Evolutionary conservation across 192 early-diverging fungal species (phyloP).

Genomic region (Globomyces pollinis-pini): DNA sequence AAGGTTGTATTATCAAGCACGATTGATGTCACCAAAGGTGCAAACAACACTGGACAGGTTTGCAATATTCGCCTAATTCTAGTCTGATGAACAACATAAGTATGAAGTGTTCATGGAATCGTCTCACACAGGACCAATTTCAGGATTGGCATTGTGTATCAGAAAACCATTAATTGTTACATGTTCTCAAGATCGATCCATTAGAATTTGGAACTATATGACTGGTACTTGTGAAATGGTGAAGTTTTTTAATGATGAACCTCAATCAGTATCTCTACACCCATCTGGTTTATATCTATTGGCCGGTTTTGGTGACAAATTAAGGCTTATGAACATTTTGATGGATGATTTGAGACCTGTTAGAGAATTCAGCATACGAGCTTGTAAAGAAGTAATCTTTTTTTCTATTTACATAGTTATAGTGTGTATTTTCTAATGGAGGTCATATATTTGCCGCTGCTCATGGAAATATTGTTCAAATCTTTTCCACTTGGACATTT

Average conservation of each 20-base stretch:
- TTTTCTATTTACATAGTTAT: background rate
- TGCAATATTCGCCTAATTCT: background rate
- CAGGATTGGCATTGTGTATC: constrained; percentile 41
- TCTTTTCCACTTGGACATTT: constrained; percentile 48
- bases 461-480: constrained; percentile 44
- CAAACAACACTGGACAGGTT: too few relatives aligned
- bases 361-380: constrained; percentile 43
- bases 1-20: constrained; percentile 22
- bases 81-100: constrained; percentile 29
- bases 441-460: constrained; percentile 50
- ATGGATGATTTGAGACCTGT: constrained; percentile 47
- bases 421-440: constrained; percentile 49
- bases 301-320: constrained; percentile 51
- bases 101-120: constrained; percentile 28
- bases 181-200: constrained; percentile 33
- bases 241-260: constrained; percentile 48
- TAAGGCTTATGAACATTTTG: constrained; percentile 47
- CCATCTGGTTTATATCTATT: constrained; percentile 49
- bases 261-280: constrained; percentile 42
- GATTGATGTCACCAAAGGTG: constrained; percentile 2
- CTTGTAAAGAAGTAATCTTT: constrained; percentile 41
- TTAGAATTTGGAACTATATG: constrained; percentile 54
- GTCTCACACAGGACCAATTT: constrained; percentile 42
- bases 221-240: constrained; percentile 39
- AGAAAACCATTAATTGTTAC: constrained; percentile 48